These are phyloP conservation scores for Picochlorum costavermella DNA, from an alignment of 139 green algal genomes.

Conservation along the genomic window DNA sequence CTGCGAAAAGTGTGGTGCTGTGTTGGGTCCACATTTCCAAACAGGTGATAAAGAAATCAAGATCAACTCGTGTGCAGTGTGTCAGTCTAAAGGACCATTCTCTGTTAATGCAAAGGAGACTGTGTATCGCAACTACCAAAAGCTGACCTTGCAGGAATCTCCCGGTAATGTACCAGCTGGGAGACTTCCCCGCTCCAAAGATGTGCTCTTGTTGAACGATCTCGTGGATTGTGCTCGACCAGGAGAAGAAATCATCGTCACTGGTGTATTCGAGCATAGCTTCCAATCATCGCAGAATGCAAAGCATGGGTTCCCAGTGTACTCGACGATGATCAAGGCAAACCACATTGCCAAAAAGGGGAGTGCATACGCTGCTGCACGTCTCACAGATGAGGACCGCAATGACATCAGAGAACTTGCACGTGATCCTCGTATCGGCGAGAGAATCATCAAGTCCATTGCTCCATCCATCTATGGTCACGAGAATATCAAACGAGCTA, in stretches of 20 bases:
- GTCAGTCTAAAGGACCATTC: slow-evolving; percentile 86
- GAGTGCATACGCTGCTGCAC: slow-evolving; percentile 57
- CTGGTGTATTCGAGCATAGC: slow-evolving; percentile 83
- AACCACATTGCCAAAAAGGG: slow-evolving; percentile 70
- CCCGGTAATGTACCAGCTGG: slow-evolving; percentile 86
- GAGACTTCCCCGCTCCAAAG: slow-evolving; percentile 90
- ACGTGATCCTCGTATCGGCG: slow-evolving; percentile 64
- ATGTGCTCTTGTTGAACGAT: slow-evolving; percentile 93
- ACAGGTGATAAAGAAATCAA: slow-evolving; percentile 63
- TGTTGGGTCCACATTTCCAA: slow-evolving; percentile 85
- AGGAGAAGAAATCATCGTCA: slow-evolving; percentile 92
- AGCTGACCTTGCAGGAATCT: slow-evolving; percentile 94
- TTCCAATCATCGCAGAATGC: slow-evolving; percentile 86
- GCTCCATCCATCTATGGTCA: slow-evolving; percentile 98
- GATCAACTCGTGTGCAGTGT: slow-evolving; percentile 71
- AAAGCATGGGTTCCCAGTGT: slow-evolving; percentile 92
- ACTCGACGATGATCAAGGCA: slow-evolving; percentile 88
- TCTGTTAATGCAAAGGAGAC: slow-evolving; percentile 77
- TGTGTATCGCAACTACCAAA: slow-evolving; percentile 98
- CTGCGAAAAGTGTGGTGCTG: slow-evolving; percentile 77
- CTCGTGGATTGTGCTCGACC: slow-evolving; percentile 89
- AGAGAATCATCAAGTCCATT: slow-evolving; percentile 89
- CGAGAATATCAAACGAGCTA: slow-evolving; percentile 89
- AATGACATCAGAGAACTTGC: slow-evolving; percentile 66
- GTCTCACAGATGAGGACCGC: slow-evolving; percentile 89